Evolutionary conservation across 2,329 filamentous ascomycete genomes (phyloP).

Genomic region (Penicillium sp.): DNA sequence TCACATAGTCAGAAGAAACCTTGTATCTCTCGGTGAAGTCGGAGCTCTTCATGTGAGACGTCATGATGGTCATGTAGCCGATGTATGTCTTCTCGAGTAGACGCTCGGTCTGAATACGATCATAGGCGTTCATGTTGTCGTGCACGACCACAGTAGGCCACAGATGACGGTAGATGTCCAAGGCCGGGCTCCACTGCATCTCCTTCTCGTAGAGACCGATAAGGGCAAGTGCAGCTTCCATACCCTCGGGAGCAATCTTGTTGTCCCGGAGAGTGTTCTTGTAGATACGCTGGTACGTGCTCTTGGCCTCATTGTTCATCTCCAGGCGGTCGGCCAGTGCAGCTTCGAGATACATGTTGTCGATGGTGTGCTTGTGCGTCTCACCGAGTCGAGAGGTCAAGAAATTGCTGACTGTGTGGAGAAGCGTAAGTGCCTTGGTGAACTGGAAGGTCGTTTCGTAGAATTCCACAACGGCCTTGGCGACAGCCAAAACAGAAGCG

Average conservation of each 20-base stretch:
- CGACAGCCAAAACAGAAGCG: slow-evolving; percentile 39
- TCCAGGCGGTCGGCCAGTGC: slow-evolving; percentile 54
- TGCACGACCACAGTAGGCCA: slow-evolving; percentile 57
- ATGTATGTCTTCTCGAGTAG: slow-evolving; percentile 55
- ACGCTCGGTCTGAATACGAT: slow-evolving; percentile 44
- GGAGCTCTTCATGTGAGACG: slow-evolving; percentile 48
- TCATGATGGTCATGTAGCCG: slow-evolving; percentile 57
- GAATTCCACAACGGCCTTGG: slow-evolving; percentile 46
- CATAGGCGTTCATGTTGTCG: slow-evolving; percentile 49
- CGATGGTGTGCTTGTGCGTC: slow-evolving; percentile 54
- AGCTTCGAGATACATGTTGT: slow-evolving; percentile 56
- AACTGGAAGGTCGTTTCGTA: slow-evolving; percentile 48
- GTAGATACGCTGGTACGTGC: slow-evolving; percentile 56
- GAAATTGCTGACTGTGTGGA: slow-evolving; percentile 43
- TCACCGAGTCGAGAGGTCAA: slow-evolving; percentile 39
- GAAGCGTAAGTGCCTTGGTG: slow-evolving; percentile 38
- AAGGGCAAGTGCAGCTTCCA: slow-evolving; percentile 55
- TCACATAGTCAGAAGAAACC: slow-evolving; percentile 57
- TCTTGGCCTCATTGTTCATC: slow-evolving; percentile 38
- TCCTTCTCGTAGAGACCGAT: slow-evolving; percentile 54
- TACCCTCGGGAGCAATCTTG: slow-evolving; percentile 47
- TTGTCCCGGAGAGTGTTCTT: slow-evolving; percentile 40
- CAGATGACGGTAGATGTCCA: slow-evolving; percentile 53
- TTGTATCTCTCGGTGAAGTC: slow-evolving; percentile 55
- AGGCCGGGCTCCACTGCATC: slow-evolving; percentile 54